These are phyloP conservation scores for Metarhizium album DNA, from an alignment of 2,329 filamentous ascomycete genomes.

Conservation along the genomic window DNA sequence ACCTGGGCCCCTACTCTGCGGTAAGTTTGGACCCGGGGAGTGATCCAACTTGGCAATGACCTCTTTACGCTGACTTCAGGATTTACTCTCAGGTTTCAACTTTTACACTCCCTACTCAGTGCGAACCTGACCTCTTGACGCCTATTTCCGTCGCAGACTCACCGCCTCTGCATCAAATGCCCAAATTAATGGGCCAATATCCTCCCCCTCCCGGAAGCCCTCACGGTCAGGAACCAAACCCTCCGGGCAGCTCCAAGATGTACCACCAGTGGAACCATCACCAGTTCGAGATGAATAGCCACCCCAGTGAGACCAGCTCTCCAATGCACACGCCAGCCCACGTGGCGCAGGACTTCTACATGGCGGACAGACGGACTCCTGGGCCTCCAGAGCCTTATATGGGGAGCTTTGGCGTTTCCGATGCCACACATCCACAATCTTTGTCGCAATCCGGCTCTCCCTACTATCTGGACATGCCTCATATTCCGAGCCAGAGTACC, in stretches of 20 bases:
- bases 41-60: background rate
- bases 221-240: constrained; percentile 34
- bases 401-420: constrained; percentile 25
- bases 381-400: constrained; percentile 26
- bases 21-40: constrained; percentile 16
- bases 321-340: constrained; percentile 32
- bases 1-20: constrained; percentile 20
- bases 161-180: constrained; percentile 33
- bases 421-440: constrained; percentile 15
- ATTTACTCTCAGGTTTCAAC: constrained; percentile 15
- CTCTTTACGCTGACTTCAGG: background rate
- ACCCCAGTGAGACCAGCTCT: constrained; percentile 32
- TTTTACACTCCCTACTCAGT: constrained; percentile 24
- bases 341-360: constrained; percentile 26
- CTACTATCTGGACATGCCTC: constrained; percentile 20
- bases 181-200: constrained; percentile 31
- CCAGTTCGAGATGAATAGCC: constrained; percentile 30
- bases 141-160: constrained; percentile 39
- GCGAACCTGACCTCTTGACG: constrained; percentile 37
- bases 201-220: constrained; percentile 24
- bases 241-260: constrained; percentile 36
- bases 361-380: constrained; percentile 27
- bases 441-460: constrained; percentile 12
- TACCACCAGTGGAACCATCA: constrained; percentile 28
- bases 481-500: constrained; percentile 16